Conservation (phyloP, 176 grass and related monocot species). For the Bothriochloa decipiens region DNA sequence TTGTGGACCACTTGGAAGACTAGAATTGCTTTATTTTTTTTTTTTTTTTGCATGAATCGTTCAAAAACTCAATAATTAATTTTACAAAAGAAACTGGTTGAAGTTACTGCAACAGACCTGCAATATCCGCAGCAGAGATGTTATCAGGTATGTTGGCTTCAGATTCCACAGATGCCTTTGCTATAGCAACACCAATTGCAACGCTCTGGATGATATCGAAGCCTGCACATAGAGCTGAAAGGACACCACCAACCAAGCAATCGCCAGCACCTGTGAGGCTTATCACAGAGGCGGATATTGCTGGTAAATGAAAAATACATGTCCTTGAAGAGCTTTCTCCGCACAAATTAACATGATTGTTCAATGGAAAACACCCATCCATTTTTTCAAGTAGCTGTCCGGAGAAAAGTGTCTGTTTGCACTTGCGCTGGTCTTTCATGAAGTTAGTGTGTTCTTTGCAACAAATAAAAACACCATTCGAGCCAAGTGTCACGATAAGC, state of each 20-base stretch:
- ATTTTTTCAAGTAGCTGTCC: conserved; percentile 53
- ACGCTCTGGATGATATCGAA: conserved; percentile 74
- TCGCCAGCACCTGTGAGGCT: conserved; percentile 88
- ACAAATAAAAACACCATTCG: conserved; percentile 82
- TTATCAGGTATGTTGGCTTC: conserved; percentile 73
- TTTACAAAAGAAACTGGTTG: background rate
- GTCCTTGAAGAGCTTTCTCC: conserved; percentile 50
- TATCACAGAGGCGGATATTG: conserved; percentile 65
- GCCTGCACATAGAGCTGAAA: conserved; percentile 71
- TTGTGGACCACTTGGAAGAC: background rate
- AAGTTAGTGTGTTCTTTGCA: conserved; percentile 51
- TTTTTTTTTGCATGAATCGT: background rate
- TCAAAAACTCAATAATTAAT: background rate
- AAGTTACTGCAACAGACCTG: conserved; percentile 53
- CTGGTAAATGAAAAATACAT: conserved; percentile 80
- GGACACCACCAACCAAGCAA: conserved; percentile 83
- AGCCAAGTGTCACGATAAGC: conserved; percentile 81
- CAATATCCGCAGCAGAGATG: conserved; percentile 52
- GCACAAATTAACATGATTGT: conserved; percentile 35
- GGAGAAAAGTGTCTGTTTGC: conserved; percentile 35
- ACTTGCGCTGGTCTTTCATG: conserved; percentile 47
- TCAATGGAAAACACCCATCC: conserved; percentile 29
- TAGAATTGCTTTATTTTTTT: too few relatives aligned
- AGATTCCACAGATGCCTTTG: conserved; percentile 84
- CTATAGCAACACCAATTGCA: conserved; percentile 69